Percentiles rank a stretch among this genome's conserved stretches.
phyloP scores from a whole-genome alignment of 2,329 filamentous ascomycete species.

The Aquanectria penicillioides region DNA sequence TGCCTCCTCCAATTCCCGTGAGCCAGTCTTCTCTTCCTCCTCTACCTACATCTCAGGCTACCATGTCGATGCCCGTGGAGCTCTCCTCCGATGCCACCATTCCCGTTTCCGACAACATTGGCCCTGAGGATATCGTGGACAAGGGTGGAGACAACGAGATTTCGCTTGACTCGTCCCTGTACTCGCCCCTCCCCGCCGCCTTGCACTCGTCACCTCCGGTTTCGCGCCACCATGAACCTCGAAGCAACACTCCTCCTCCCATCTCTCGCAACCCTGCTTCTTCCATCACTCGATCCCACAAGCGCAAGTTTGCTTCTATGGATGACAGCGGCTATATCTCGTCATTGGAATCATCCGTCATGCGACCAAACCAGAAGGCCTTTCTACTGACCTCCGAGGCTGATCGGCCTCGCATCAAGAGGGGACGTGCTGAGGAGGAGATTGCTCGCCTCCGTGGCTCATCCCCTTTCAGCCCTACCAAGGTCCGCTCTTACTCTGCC shows the following conservation, averaged over 20 bases:
- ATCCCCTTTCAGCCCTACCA: slow-evolving; percentile 91
- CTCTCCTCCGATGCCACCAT: slow-evolving; percentile 83
- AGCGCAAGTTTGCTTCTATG: slow-evolving; percentile 81
- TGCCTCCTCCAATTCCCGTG: slow-evolving; percentile 56
- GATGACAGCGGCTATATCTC: slow-evolving; percentile 98
- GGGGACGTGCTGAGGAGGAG: slow-evolving; percentile 93
- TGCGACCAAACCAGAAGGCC: slow-evolving; percentile 73
- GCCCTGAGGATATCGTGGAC: slow-evolving; percentile 60
- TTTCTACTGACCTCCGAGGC: slow-evolving; percentile 80
- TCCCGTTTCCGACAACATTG: slow-evolving; percentile 73
- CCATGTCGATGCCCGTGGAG: slow-evolving; percentile 60
- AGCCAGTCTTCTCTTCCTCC: slow-evolving; percentile 52
- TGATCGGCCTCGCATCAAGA: slow-evolving; percentile 83
- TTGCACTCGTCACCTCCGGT: slow-evolving; percentile 95
- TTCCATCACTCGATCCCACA: slow-evolving; percentile 74
- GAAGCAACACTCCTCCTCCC: slow-evolving; percentile 81
- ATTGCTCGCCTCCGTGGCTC: slow-evolving; percentile 93
- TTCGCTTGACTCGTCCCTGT: slow-evolving; percentile 62
- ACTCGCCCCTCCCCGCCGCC: slow-evolving; percentile 74
- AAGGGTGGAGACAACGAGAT: slow-evolving; percentile 53
- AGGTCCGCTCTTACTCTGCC: slow-evolving; percentile 65
- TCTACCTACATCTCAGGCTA: slow-evolving; percentile 51
- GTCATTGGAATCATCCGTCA: slow-evolving; percentile 89
- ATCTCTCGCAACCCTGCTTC: slow-evolving; percentile 68
- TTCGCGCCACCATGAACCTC: slow-evolving; percentile 64